Conservation (phyloP, 2,329 filamentous ascomycete species). For the Pestalotiopsis sp. region DNA sequence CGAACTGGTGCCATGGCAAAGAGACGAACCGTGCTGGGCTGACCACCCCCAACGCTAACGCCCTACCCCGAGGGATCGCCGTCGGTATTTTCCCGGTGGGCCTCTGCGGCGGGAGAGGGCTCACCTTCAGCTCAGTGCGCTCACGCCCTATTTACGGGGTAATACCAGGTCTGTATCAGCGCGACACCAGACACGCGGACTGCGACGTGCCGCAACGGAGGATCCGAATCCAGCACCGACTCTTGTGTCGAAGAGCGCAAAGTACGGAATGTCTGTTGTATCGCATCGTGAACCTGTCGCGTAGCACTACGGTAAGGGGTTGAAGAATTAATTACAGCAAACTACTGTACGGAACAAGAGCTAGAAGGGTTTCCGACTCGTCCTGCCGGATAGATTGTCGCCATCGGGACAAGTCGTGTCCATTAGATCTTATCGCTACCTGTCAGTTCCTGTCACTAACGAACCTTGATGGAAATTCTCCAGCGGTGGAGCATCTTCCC, state of each 20-base stretch:
- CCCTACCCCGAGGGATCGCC: neutral
- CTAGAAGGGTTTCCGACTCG: neutral
- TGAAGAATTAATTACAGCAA: neutral
- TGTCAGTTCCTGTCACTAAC: neutral
- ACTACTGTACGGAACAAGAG: neutral
- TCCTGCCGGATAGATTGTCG: neutral
- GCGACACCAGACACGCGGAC: neutral
- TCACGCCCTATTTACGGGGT: neutral
- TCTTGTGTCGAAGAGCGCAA: too few relatives aligned
- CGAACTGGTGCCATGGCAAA: neutral
- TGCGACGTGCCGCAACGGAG: neutral
- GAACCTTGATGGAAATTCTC: neutral
- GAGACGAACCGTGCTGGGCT: neutral
- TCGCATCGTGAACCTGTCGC: too few relatives aligned
- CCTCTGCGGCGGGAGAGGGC: neutral
- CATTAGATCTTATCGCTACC: neutral
- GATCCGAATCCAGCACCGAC: neutral
- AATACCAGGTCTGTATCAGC: neutral
- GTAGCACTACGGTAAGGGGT: neutral
- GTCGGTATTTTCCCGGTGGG: neutral
- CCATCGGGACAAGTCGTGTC: neutral
- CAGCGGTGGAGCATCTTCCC: neutral
- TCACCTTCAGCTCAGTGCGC: neutral
- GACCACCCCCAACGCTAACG: neutral
- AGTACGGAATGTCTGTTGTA: too few relatives aligned